Percentiles rank a stretch among this genome's conserved stretches.
These are phyloP conservation scores for Cercospora citrullina DNA, from an alignment of 2,329 filamentous ascomycete genomes.

Conservation along the genomic window DNA sequence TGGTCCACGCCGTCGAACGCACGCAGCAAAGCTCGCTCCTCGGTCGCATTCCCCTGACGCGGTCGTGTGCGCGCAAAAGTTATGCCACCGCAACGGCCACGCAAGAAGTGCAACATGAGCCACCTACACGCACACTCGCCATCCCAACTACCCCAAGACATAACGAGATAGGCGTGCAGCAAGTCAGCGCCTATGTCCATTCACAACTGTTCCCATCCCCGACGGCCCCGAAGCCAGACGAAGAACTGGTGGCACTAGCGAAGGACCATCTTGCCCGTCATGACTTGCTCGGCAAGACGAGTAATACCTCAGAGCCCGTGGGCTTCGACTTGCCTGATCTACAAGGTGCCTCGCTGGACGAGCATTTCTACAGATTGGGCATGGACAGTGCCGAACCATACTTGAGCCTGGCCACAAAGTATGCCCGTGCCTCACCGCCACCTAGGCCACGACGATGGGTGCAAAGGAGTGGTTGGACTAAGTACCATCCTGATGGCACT, in stretches of 20 bases:
- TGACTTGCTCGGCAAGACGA: constrained; percentile 86
- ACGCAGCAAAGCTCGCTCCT: constrained; percentile 42
- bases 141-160: constrained; percentile 63
- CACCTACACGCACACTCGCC: constrained; percentile 26
- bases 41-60: constrained; percentile 34
- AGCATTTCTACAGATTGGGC: constrained; percentile 90
- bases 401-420: constrained; percentile 70
- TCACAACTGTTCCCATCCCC: constrained; percentile 71
- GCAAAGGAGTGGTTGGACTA: constrained; percentile 85
- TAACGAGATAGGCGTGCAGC: constrained; percentile 93
- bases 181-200: constrained; percentile 81
- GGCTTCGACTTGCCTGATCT: constrained; percentile 81
- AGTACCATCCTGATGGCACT: constrained; percentile 74
- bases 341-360: constrained; percentile 79
- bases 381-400: constrained; percentile 85
- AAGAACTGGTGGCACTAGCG: constrained; percentile 75
- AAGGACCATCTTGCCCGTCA: constrained; percentile 80
- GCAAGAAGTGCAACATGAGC: constrained; percentile 5
- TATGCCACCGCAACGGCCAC: constrained; percentile 27
- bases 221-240: constrained; percentile 65
- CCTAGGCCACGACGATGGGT: constrained; percentile 72
- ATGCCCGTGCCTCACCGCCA: constrained; percentile 62
- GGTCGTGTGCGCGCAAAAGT: constrained; percentile 31
- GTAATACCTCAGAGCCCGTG: constrained; percentile 70
- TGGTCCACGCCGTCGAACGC: constrained; percentile 36